Percentiles rank a stretch among this genome's conserved stretches.
Evolutionary conservation across 257 asterid genomes (phyloP).

Genomic region (Leonotis leonurus): DNA sequence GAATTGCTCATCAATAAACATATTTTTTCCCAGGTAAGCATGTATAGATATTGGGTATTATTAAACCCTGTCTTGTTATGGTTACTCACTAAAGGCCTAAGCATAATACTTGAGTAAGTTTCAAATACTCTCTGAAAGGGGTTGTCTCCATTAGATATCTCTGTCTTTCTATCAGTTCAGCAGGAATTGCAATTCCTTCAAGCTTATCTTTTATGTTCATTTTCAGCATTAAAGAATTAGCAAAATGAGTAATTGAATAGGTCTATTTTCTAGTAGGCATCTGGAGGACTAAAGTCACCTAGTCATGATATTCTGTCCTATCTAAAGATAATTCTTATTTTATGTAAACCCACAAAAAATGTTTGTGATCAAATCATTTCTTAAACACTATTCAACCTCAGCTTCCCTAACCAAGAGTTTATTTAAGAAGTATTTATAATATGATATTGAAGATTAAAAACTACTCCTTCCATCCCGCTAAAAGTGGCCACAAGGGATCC

Average conservation of each 20-base stretch:
- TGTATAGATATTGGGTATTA: not conserved
- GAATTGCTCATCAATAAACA: not conserved
- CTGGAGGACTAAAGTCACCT: not conserved
- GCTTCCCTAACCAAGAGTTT: not conserved
- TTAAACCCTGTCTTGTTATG: not conserved
- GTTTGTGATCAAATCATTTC: not conserved
- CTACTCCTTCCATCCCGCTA: no score
- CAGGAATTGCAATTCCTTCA: not conserved
- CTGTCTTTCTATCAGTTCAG: not conserved
- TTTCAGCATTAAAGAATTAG: not conserved
- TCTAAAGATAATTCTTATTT: not conserved
- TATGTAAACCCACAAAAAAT: not conserved
- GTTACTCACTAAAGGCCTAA: not conserved
- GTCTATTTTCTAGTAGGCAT: not conserved
- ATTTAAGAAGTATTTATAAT: not conserved
- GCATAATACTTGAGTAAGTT: not conserved
- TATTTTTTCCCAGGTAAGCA: not conserved
- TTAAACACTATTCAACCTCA: not conserved
- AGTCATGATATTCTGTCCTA: not conserved
- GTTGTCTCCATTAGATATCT: not conserved
- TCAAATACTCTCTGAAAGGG: not conserved
- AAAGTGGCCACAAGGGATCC: no score
- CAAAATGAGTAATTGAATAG: not conserved
- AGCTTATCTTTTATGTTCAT: not conserved
- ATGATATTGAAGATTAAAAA: no score